Conservation (phyloP, 768 basidiomycete species). For the Tremella fuciformis region DNA sequence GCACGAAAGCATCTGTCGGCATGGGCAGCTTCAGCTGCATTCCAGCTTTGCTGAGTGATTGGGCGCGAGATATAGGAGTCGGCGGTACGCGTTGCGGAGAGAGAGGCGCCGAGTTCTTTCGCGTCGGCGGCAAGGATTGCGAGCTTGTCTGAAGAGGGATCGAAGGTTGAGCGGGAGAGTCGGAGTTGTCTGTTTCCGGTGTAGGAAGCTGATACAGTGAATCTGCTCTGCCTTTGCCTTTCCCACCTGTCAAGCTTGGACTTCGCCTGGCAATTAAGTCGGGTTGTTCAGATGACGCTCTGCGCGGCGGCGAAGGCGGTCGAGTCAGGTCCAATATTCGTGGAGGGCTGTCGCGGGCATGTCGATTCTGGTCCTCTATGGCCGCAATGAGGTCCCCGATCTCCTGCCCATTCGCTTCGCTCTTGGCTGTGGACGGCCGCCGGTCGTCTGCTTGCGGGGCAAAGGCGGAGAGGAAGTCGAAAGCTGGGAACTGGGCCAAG, state of each 20-base stretch:
- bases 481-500: conserved; percentile 2
- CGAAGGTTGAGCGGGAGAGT: conserved; percentile 6
- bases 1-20: conserved; percentile 36
- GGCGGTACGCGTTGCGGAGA: conserved; percentile 5
- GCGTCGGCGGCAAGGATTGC: conserved; percentile 10
- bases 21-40: conserved; percentile 20
- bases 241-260: background rate
- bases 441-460: background rate
- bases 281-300: too few species aligned
- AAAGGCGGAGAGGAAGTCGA: conserved; percentile 3
- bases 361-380: conserved; percentile 30
- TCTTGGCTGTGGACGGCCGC: conserved; percentile 8
- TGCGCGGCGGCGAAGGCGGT: background rate
- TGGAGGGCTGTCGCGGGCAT: background rate
- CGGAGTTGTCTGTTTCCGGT: conserved; percentile 35
- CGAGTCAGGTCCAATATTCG: background rate
- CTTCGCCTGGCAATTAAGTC: background rate
- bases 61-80: background rate
- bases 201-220: conserved; percentile 34
- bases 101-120: conserved; percentile 9
- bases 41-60: conserved; percentile 1
- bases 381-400: conserved; percentile 36
- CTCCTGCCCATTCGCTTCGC: conserved; percentile 8
- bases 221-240: conserved; percentile 5
- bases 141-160: background rate